These are phyloP conservation scores for Rhizopus delemar DNA, from an alignment of 371 early-diverging fungal species.

Conservation along the genomic window DNA sequence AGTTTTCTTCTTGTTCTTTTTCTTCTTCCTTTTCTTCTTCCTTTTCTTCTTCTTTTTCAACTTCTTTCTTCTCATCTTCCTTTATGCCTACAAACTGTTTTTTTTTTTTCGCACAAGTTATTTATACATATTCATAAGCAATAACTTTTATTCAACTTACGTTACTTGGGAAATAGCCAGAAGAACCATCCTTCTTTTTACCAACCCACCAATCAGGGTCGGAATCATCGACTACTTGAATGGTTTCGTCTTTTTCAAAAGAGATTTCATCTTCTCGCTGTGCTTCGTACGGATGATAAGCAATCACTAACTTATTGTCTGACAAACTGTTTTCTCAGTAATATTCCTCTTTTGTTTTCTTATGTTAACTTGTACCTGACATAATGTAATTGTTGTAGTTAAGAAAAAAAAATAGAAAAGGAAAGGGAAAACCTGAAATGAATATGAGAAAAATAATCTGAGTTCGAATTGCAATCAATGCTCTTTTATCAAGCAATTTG, in stretches of 20 bases:
- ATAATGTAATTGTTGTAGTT: not conserved
- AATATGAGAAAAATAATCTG: not conserved
- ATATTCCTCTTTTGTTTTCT: not conserved
- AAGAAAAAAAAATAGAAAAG: not conserved
- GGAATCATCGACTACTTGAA: slow-evolving; percentile 55
- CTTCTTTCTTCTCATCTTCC: slow-evolving; percentile 12
- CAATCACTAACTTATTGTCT: slow-evolving; percentile 17
- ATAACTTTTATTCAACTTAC: slow-evolving; percentile 35
- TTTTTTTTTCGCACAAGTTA: slow-evolving; percentile 6
- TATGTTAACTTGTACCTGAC: not conserved
- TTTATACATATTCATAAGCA: not conserved
- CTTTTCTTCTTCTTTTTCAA: slow-evolving; percentile 2
- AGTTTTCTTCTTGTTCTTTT: not conserved
- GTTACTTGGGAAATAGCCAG: slow-evolving; percentile 77
- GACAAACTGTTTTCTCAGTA: too few species aligned
- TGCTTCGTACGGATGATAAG: slow-evolving; percentile 50
- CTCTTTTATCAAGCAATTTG: not conserved
- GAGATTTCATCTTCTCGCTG: slow-evolving; percentile 63
- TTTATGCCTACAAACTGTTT: slow-evolving; percentile 34
- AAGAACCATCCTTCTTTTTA: slow-evolving; percentile 46
- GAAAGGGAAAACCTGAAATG: slow-evolving; percentile 2
- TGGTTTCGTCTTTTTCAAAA: slow-evolving; percentile 56
- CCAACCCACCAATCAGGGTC: slow-evolving; percentile 74
- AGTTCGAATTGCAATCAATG: not conserved
- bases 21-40: slow-evolving; percentile 4